Percentiles rank a stretch among this genome's conserved stretches.
Conservation (phyloP, 2,329 filamentous ascomycete species). For the Colletotrichum orchidophilum region DNA sequence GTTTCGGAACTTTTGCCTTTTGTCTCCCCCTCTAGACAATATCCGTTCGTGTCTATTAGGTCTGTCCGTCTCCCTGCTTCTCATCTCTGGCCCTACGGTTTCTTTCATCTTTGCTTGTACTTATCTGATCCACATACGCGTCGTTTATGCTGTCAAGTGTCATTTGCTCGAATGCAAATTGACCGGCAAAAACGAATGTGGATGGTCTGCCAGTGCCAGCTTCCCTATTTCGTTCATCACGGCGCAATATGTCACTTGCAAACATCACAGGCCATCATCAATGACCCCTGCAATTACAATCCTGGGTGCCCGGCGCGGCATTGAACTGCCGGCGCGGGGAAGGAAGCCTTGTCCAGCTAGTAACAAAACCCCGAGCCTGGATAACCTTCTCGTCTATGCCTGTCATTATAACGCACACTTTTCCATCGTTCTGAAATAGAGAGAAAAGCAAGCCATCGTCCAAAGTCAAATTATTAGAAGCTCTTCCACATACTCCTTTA, state of each 20-base stretch:
- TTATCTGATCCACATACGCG: no score
- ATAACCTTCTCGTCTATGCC: no score
- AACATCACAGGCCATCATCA: not conserved
- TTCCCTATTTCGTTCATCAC: no score
- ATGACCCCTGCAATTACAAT: not conserved
- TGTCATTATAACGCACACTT: no score
- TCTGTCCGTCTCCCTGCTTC: not conserved
- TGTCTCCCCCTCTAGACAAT: not conserved
- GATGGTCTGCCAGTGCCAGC: no score
- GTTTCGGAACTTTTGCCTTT: conserved; percentile 3
- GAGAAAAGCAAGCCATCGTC: not conserved
- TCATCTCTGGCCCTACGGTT: no score
- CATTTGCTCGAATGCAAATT: no score
- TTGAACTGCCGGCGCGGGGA: conserved; percentile 8
- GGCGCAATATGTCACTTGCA: not conserved
- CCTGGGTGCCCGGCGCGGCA: not conserved
- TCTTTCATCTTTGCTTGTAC: no score
- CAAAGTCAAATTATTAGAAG: conserved; percentile 6
- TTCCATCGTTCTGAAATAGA: no score
- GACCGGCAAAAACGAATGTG: no score
- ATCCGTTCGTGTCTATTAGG: not conserved
- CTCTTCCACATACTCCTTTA: not conserved
- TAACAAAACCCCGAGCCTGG: not conserved
- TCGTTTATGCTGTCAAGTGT: no score
- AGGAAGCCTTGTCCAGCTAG: not conserved